phyloP scores from a whole-genome alignment of 2,329 filamentous ascomycete genomes.

The Xylaria sp. region DNA sequence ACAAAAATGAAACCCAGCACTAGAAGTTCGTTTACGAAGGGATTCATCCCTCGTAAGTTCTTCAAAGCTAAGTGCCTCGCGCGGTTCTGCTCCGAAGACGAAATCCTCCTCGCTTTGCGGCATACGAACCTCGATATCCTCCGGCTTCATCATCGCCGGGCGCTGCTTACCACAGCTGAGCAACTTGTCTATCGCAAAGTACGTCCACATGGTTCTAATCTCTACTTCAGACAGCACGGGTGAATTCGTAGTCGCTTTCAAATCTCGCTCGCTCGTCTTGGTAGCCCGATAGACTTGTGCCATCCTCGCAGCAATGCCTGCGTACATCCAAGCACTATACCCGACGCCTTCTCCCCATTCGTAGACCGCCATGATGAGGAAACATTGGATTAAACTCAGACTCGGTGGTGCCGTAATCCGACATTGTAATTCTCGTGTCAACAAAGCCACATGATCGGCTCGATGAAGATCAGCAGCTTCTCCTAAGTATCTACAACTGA shows the following conservation, averaged over 20 bases:
- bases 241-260: conserved; percentile 16
- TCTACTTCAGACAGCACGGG: conserved; percentile 36
- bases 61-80: conserved; percentile 25
- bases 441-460: conserved; percentile 27
- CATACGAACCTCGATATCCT: conserved; percentile 36
- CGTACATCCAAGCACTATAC: conserved; percentile 39
- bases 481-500: conserved; percentile 34
- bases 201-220: conserved; percentile 38
- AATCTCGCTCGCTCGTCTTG: conserved; percentile 31
- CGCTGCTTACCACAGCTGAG: conserved; percentile 38
- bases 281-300: conserved; percentile 37
- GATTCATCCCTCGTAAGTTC: conserved; percentile 15
- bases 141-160: conserved; percentile 36
- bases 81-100: conserved; percentile 32
- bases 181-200: conserved; percentile 38
- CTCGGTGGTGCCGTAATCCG: conserved; percentile 35
- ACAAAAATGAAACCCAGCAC: conserved; percentile 33
- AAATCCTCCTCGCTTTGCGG: conserved; percentile 35
- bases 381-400: conserved; percentile 36
- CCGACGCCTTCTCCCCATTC: conserved; percentile 37
- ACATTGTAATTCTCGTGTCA: conserved; percentile 32
- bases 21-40: conserved; percentile 28
- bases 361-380: conserved; percentile 36
- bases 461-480: conserved; percentile 22
- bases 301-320: conserved; percentile 36